phyloP scores from a whole-genome alignment of 225 moss, liverwort and hornwort species.

The Marchantia polymorpha region DNA sequence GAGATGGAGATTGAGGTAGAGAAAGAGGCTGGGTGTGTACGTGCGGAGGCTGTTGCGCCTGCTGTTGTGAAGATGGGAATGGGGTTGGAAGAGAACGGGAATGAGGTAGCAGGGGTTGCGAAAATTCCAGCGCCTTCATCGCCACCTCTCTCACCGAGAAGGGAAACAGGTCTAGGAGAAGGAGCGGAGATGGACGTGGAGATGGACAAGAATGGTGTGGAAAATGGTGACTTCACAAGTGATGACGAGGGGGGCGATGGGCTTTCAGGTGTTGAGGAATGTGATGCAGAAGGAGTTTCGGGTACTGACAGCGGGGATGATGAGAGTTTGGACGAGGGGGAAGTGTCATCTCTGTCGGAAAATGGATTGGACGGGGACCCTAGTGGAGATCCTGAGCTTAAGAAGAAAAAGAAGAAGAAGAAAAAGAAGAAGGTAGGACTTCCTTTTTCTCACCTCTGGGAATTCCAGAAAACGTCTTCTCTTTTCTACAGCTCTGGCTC shows the following conservation, averaged over 20 bases:
- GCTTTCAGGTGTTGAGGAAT: not conserved
- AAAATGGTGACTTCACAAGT: constrained; percentile 5
- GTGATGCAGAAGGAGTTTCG: constrained; percentile 18
- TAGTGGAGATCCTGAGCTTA: constrained; percentile 18
- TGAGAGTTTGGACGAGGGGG: constrained; percentile 29
- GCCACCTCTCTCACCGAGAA: not conserved
- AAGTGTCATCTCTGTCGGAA: not conserved
- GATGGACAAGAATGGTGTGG: constrained; percentile 7
- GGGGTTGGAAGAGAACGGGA: constrained; percentile 11
- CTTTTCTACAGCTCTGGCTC: no score
- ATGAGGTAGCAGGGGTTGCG: not conserved
- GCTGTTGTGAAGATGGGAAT: constrained; percentile 4
- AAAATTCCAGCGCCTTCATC: not conserved
- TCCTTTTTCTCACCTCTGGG: not conserved
- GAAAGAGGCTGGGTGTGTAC: not conserved
- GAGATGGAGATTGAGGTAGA: constrained; percentile 12
- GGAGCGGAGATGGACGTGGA: constrained; percentile 4
- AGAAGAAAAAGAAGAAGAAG: constrained; percentile 35
- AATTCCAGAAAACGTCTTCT: not conserved
- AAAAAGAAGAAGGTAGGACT: constrained; percentile 28
- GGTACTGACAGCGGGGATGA: constrained; percentile 23
- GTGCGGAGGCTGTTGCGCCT: not conserved
- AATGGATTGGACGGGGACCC: constrained; percentile 14
- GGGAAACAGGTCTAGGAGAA: not conserved
- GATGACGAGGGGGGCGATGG: constrained; percentile 20